Evolutionary conservation across 2,329 filamentous ascomycete genomes (phyloP).

Genomic region (Venturia effusa): DNA sequence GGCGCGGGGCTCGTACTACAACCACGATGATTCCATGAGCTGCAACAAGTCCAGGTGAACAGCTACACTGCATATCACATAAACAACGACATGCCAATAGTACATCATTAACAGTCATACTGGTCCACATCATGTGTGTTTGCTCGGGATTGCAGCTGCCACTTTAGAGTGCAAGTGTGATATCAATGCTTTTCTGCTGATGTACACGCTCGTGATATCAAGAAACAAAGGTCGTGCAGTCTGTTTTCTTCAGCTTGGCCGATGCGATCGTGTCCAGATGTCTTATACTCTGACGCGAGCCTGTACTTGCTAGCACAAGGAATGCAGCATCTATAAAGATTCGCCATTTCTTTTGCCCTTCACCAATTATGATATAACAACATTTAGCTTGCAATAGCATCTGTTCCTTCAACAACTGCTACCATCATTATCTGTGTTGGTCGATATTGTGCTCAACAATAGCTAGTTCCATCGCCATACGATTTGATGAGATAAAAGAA

Average conservation of each 20-base stretch:
- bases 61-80: not conserved
- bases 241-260: not conserved
- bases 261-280: not conserved
- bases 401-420: not conserved
- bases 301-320: not conserved
- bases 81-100: not conserved
- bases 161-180: not conserved
- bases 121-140: not conserved
- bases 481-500: not conserved
- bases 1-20: not conserved
- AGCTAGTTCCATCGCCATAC: too few species aligned
- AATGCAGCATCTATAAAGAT: not conserved
- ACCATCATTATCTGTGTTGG: too few species aligned
- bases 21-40: not conserved
- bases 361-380: too few species aligned
- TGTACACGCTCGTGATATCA: not conserved
- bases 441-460: too few species aligned
- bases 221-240: not conserved
- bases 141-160: not conserved
- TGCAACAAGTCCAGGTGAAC: not conserved
- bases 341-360: too few species aligned
- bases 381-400: too few species aligned
- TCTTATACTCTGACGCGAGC: not conserved
- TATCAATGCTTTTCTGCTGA: not conserved
- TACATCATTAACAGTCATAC: not conserved